These are phyloP conservation scores for Populus davidiana DNA, from an alignment of 345 rosid genomes.

Conservation along the genomic window DNA sequence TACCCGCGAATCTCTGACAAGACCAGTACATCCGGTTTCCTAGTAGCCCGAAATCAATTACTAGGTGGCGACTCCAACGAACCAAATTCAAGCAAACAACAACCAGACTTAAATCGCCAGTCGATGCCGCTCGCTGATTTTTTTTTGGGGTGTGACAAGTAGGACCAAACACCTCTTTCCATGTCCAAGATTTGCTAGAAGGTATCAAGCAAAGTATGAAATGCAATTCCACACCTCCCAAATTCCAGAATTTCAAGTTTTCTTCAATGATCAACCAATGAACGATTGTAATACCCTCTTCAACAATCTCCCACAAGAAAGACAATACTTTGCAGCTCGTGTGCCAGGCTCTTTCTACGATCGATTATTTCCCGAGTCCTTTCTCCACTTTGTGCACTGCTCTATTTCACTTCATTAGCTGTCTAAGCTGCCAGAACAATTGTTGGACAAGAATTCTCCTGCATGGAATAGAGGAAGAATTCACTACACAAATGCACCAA, in stretches of 20 bases:
- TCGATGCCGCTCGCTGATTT: too few species aligned
- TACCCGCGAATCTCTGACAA: too few species aligned
- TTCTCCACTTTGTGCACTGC: background rate
- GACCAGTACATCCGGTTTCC: too few species aligned
- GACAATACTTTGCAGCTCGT: constrained; percentile 4
- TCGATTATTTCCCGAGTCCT: constrained; percentile 1
- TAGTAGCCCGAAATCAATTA: too few species aligned
- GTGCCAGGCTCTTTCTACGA: constrained; percentile 5
- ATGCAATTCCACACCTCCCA: background rate
- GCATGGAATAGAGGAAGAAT: constrained; percentile 4
- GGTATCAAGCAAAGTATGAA: background rate
- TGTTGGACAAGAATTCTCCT: background rate
- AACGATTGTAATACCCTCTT: constrained; percentile 8
- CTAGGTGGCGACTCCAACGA: too few species aligned
- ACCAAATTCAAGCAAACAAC: too few species aligned
- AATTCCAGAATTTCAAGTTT: constrained; percentile 1
- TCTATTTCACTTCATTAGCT: constrained; percentile 9
- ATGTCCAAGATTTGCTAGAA: background rate
- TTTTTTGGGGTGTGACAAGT: too few species aligned
- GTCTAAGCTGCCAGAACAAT: constrained; percentile 1
- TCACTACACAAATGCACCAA: constrained; percentile 10
- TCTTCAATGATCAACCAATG: constrained; percentile 5
- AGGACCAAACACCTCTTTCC: constrained; percentile 1
- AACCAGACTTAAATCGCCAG: too few species aligned
- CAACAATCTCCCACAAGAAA: background rate